Base-by-base conservation (phyloP, 179 eudicot genomes). In the Monotropa hypopitys region DNA sequence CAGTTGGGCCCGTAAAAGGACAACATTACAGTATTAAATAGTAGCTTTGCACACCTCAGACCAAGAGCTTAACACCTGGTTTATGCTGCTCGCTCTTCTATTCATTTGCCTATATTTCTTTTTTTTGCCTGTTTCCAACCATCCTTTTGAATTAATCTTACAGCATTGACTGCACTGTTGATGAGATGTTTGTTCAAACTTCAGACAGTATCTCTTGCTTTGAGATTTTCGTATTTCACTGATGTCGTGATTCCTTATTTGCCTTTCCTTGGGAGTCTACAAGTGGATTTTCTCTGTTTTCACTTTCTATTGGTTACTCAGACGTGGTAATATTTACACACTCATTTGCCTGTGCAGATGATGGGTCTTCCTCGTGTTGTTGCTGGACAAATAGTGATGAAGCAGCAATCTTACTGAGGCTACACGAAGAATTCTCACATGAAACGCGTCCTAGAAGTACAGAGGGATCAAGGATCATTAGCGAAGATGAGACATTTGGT, bases 301-400 rank as follows among this genome's bases (percentile, higher is more conserved):
- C 10, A 7, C 40, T 12, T 75, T 56, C 33, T 16, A 15, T 13
- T 43, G 33, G 18, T 15, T 33, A 43, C 67, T 21, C 13, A 50
- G 38, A n/a, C 18, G 12, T n/a, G 16, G 47, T 15, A 21, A 54
- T 7, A n/a, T 5, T 54, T 54, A 54, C 23, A 20, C 26, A 7
- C 26, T 42, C 46, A 61, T 50, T 20, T 78, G 23, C 51, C 49
- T 78, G 51, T 47, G 75, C 81, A 94, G 99, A 93, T 83, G 97
- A 91, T 82, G 97, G 99, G 46, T 87, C 93, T 70, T 85, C 92
- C 70, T 85, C 76, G 18, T 88, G 88, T 67, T 90, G 96, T 84
- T 89, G 94, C 84, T 95, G 99, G 99, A 84, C 92, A 72, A 85
- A 80, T 77, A 84, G 85, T 75, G 92, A 90, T 76, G 86, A 56